Base-by-base conservation (phyloP, 2,329 filamentous ascomycete genomes). In the Ceratocystiopsis brevicomis region DNA sequence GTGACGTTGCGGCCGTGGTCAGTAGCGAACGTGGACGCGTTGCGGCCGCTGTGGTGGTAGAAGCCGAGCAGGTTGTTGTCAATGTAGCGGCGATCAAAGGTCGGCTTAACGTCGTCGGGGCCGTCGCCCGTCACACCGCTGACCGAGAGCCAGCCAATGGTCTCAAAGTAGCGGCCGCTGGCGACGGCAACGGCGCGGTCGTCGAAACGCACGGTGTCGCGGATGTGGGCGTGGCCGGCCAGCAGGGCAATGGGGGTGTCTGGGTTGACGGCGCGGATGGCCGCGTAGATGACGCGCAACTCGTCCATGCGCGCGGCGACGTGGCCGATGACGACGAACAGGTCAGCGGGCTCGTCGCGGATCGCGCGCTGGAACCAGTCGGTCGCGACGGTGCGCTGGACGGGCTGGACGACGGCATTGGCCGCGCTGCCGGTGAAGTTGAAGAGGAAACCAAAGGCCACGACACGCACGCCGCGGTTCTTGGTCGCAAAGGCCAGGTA, bases 401-500 rank as follows among this genome's bases (percentile, higher is more conserved):
- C 87, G 0, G 71, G 73, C 51, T 84, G 77, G 0, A 96, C 83
- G 4, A 84, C 66, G 0, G 84, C 93, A 58, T 96, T 96, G 57
- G 94, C 90, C 44, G 81, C 80, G 57, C 94, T 94, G 16, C 78
- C 77, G 1, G 73, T 83, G 53, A 98, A 98, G 61, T 98, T 78
- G 59, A 95, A 98, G 4, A 98, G 64, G 59, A 98, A 96, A 2
- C 90, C 90, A 58, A 98, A 87, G 0, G 88, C 83, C 40, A 93
- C 66, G 45, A 98, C 75, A 15, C 80, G 73, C 47, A 94, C 76
- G 5, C 80, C 81, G 51, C 84, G 83, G 51, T 92, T 85, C 65
- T 87, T 86, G 6, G 90, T 98, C 45, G 73, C 86, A 60, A 98
- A 94, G 56, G 84, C 90, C 57, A 81, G 78, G 61, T 78, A 96